phyloP scores from a whole-genome alignment of 1,284 basidiomycete genomes.

The Lignosus rhinocerotis region DNA sequence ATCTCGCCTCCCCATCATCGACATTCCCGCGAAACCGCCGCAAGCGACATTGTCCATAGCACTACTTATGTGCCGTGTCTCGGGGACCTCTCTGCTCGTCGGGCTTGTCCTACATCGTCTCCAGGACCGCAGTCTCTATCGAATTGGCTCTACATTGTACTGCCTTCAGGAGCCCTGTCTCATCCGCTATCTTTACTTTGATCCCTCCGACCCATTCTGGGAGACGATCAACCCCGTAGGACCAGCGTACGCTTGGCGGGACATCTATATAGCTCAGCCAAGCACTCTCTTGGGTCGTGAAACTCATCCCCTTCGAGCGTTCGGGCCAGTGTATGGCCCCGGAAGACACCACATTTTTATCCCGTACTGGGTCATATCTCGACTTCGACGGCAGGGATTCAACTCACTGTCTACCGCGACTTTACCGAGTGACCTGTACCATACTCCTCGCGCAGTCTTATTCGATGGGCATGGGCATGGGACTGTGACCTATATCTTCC shows the following conservation, averaged over 20 bases:
- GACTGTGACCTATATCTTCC: background rate
- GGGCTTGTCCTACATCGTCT: background rate
- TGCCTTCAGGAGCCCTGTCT: background rate
- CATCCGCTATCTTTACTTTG: background rate
- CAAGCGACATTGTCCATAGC: background rate
- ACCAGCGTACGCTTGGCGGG: background rate
- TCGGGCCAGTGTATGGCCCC: background rate
- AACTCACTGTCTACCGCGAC: background rate
- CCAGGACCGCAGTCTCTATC: background rate
- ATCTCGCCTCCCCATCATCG: background rate
- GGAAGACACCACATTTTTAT: background rate
- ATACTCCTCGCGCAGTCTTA: background rate
- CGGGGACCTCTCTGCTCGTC: background rate
- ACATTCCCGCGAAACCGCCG: background rate
- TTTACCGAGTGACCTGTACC: background rate
- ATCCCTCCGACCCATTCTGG: background rate
- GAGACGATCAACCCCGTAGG: background rate
- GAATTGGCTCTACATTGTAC: background rate
- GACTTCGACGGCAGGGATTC: background rate
- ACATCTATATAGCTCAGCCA: background rate
- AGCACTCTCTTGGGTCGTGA: too few species aligned
- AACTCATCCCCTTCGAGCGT: too few species aligned
- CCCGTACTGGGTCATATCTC: background rate
- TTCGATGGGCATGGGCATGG: background rate
- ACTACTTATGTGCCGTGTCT: background rate